phyloP scores from a whole-genome alignment of 257 asterid genomes.

The Solanum verrucosum region DNA sequence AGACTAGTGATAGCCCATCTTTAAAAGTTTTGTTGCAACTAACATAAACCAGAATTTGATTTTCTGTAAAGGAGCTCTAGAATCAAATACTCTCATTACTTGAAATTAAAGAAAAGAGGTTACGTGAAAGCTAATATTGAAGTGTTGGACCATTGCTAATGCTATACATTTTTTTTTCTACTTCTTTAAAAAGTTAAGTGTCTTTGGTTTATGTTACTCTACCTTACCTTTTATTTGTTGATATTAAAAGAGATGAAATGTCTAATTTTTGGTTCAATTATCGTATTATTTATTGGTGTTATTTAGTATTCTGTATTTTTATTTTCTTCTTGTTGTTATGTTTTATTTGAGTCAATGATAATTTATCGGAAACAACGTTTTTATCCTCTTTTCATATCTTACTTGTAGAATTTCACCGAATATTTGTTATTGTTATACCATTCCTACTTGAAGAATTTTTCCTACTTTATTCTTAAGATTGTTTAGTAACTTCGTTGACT shows the following conservation, averaged over 20 bases:
- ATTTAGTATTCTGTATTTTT: not conserved
- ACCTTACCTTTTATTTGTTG: not conserved
- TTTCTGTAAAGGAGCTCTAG: not conserved
- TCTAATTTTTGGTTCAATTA: not conserved
- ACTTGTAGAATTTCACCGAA: not conserved
- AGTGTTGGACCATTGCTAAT: not conserved
- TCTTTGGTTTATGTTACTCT: not conserved
- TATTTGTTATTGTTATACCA: not conserved
- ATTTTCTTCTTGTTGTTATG: no score
- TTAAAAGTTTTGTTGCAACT: not conserved
- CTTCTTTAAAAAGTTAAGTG: not conserved
- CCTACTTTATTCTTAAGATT: not conserved
- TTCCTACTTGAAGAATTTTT: not conserved
- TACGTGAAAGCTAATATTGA: not conserved
- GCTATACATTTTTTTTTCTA: not conserved
- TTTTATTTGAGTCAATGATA: no score
- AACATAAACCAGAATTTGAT: not conserved
- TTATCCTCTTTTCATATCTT: no score
- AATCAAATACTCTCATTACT: not conserved
- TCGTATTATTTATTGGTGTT: not conserved
- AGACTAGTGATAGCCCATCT: not conserved
- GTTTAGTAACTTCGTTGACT: not conserved
- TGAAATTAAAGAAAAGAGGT: not conserved
- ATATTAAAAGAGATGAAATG: not conserved
- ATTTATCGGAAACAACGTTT: accelerated